phyloP scores from a whole-genome alignment of 352 stramenopile genomes.

The Phytophthora foliorum region DNA sequence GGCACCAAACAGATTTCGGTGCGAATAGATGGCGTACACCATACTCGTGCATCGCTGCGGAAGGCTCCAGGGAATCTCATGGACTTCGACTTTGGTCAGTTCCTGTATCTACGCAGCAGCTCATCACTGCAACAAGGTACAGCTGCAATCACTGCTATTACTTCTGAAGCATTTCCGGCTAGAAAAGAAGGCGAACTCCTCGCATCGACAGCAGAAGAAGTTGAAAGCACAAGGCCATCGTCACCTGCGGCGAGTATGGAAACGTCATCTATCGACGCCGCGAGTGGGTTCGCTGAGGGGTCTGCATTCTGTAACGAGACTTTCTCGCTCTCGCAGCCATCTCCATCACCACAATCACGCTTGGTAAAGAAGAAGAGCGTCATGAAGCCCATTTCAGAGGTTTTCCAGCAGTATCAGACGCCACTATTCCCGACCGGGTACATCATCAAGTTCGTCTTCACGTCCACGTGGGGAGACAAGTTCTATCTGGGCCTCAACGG shows the following conservation, averaged over 20 bases:
- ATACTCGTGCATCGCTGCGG: conserved; percentile 69
- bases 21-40: conserved; percentile 55
- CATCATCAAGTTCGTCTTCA: conserved; percentile 89
- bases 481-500: conserved; percentile 87
- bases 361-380: conserved; percentile 14
- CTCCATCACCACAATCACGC: conserved; percentile 2
- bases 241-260: conserved; percentile 9
- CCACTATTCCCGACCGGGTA: conserved; percentile 84
- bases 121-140: conserved; percentile 12
- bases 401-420: conserved; percentile 92
- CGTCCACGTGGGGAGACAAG: conserved; percentile 79
- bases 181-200: conserved; percentile 15
- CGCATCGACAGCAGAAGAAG: conserved; percentile 17
- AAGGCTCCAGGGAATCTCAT: conserved; percentile 83
- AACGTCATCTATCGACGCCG: conserved; percentile 3
- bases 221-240: conserved; percentile 19
- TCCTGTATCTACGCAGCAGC: conserved; percentile 60
- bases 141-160: background rate
- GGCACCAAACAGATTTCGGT: conserved; percentile 72
- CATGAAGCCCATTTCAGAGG: conserved; percentile 64
- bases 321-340: conserved; percentile 20
- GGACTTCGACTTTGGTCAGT: conserved; percentile 89
- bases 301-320: conserved; percentile 16
- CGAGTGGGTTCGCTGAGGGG: conserved; percentile 10
- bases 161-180: conserved; percentile 15